Evolutionary conservation across 768 basidiomycete species (phyloP).

Genomic region (Exidia glandulosa): DNA sequence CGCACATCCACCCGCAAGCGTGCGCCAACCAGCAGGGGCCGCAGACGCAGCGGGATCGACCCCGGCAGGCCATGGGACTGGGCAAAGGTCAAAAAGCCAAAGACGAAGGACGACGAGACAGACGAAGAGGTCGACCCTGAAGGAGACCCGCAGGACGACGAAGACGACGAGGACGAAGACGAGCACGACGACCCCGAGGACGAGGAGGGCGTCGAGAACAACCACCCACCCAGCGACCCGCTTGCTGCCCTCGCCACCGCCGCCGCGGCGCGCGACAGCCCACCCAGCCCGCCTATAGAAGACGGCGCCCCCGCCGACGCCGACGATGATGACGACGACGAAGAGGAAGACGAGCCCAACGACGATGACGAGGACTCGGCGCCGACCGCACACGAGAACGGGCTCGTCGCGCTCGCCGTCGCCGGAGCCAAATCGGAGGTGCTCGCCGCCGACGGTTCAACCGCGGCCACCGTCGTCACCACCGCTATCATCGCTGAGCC

Average conservation of each 20-base stretch:
- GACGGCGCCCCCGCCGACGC: conserved; percentile 3
- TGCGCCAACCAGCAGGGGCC: conserved; percentile 7
- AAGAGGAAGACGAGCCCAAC: too few relatives aligned
- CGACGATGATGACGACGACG: conserved; percentile 3
- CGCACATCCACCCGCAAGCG: conserved; percentile 8
- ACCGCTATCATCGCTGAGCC: conserved; percentile 21
- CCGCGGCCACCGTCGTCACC: conserved; percentile 20
- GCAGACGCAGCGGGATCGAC: conserved; percentile 12
- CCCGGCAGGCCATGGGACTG: conserved; percentile 8
- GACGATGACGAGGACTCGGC: conserved; percentile 5
- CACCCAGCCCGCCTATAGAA: not conserved
- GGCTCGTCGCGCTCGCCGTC: conserved; percentile 1
- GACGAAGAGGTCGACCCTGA: conserved; percentile 14
- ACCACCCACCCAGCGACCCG: not conserved
- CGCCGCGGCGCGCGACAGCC: not conserved
- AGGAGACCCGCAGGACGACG: conserved; percentile 15
- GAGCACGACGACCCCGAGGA: too few relatives aligned
- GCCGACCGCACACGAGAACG: not conserved
- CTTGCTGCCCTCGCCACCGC: not conserved
- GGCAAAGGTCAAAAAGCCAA: conserved; percentile 1
- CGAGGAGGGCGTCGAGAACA: too few relatives aligned
- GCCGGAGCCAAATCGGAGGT: conserved; percentile 7
- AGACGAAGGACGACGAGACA: conserved; percentile 11
- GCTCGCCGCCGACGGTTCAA: conserved; percentile 13
- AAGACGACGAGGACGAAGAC: conserved; percentile 17